A percentile compares a stretch with the other conserved stretches of the same genome.
Conservation (phyloP, 2,329 filamentous ascomycete genomes). For the Epichloe bromicola region DNA sequence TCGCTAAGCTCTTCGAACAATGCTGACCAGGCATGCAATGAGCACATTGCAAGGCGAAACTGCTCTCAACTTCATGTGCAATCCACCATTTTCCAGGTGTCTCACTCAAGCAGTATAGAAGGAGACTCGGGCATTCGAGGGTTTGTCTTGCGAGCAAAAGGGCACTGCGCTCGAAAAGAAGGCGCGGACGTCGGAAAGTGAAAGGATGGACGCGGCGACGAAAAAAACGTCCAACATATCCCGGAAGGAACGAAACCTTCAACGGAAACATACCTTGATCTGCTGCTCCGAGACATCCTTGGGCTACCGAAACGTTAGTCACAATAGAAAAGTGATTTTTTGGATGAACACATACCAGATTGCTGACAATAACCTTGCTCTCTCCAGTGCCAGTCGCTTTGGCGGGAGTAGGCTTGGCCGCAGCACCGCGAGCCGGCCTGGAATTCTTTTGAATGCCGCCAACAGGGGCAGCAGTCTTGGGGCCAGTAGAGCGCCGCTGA, state of each 20-base stretch:
- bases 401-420: constrained; percentile 49
- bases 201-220: constrained; percentile 24
- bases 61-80: constrained; percentile 44
- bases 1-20: constrained; percentile 13
- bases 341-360: constrained; percentile 57
- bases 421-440: constrained; percentile 44
- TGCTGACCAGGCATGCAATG: constrained; percentile 41
- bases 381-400: constrained; percentile 54
- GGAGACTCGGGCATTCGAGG: constrained; percentile 16
- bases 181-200: constrained; percentile 12
- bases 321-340: not conserved
- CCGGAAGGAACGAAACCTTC: constrained; percentile 54
- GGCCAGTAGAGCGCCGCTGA: constrained; percentile 36
- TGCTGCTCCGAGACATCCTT: constrained; percentile 91
- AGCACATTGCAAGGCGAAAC: constrained; percentile 36
- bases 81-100: constrained; percentile 18
- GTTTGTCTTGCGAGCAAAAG: constrained; percentile 1
- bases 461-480: constrained; percentile 53
- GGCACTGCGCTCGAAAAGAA: constrained; percentile 6
- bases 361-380: constrained; percentile 97
- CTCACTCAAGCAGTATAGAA: constrained; percentile 13
- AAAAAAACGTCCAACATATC: constrained; percentile 53
- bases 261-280: constrained; percentile 99
- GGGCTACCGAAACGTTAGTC: constrained; percentile 42
- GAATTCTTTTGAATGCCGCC: constrained; percentile 77